Base-by-base conservation (phyloP, 2,329 filamentous ascomycete genomes). In the Fusarium brevicatenulatum region DNA sequence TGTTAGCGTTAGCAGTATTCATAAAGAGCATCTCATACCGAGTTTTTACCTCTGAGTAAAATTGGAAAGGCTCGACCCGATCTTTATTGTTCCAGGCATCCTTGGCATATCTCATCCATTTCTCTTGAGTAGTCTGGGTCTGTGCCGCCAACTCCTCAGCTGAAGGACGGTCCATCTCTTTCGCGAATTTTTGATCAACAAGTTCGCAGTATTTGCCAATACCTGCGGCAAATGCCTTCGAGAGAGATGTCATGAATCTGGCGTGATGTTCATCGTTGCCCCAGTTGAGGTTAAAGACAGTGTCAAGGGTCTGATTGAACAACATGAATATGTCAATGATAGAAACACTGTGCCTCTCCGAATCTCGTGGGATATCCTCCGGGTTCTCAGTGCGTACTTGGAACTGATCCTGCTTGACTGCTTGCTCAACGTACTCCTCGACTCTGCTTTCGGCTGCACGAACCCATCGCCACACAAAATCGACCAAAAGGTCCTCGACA, bases 401-500 rank as follows among this genome's bases (percentile, higher is more conserved):
- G 82, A 98, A 99, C 64, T 90, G 84, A 80, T 99, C 96, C 76
- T 97, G 93, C 80, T 94, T 95, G 81, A 98, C 92, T 13, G 96
- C 95, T 77, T 95, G 90, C 52, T 97, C 94, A 43, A 98, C 93
- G 85, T 96, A 96, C 30, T 91, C 91, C 69, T 92, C 87, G 78
- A 98, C 91, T 78, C 92, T 94, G 39, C 86, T 85, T 77, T 98
- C 95, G 12, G 94, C 95, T 71, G 91, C 89, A 60, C 89, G 88
- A 71, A 99, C 94, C 95, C 95, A 99, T 66, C 94, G 91, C 95
- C 95, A 98, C 10, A 98, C 96, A 81, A 98, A 99, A 40, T 93
- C 92, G 70, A 95, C 93, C 23, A 99, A 86, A 21, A 97, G 85
- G 46, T 91, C 90, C 82, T 99, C 96, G 47, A 99, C 89, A 73